These are phyloP conservation scores for Macrophomina tecta DNA, from an alignment of 2,329 filamentous ascomycete genomes.

Conservation along the genomic window DNA sequence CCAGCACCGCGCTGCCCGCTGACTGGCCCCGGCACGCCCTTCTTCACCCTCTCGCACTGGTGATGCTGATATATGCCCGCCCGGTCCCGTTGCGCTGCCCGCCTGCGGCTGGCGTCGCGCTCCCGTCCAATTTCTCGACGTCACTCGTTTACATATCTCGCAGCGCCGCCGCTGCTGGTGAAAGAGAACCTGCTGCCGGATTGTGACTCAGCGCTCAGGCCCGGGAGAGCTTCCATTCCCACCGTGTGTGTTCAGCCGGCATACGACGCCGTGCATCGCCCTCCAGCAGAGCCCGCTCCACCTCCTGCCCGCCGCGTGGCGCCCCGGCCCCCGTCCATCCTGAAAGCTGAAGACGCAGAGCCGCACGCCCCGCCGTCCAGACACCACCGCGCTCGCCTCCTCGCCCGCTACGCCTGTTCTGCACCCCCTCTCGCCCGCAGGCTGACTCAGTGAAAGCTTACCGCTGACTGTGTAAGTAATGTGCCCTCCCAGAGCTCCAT, in stretches of 20 bases:
- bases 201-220: conserved; percentile 46
- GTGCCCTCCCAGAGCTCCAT: conserved; percentile 18
- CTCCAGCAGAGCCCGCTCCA: background rate
- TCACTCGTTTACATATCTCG: conserved; percentile 23
- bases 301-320: conserved; percentile 22
- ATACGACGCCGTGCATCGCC: conserved; percentile 10
- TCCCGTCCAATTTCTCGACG: conserved; percentile 10
- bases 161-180: background rate
- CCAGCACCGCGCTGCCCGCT: conserved; percentile 28
- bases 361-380: conserved; percentile 12
- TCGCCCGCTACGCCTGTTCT: conserved; percentile 15
- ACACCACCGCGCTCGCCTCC: background rate
- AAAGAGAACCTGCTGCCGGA: conserved; percentile 30
- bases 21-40: conserved; percentile 33
- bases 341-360: conserved; percentile 28
- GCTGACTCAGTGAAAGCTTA: conserved; percentile 29
- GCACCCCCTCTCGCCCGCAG: conserved; percentile 16
- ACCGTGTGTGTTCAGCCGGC: background rate
- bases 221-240: conserved; percentile 28
- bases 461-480: conserved; percentile 28
- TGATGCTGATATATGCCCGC: conserved; percentile 37
- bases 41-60: conserved; percentile 29
- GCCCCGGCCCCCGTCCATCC: conserved; percentile 9
- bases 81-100: conserved; percentile 36
- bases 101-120: conserved; percentile 17